These are phyloP conservation scores for Pterulicium gracile DNA, from an alignment of 1,284 basidiomycete genomes.

Conservation along the genomic window DNA sequence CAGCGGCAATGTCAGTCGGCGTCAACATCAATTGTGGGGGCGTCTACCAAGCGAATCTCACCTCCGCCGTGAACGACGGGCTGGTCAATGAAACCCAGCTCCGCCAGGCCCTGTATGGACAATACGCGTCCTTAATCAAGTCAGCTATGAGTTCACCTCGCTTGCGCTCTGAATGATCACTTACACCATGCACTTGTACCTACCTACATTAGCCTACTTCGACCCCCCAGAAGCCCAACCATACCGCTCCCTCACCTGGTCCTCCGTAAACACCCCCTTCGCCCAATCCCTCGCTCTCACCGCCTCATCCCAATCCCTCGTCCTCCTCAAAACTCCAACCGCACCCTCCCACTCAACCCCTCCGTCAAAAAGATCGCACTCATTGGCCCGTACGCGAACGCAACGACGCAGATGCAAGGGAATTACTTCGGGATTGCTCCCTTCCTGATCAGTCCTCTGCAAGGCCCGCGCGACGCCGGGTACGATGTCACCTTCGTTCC, in stretches of 20 bases:
- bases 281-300: conserved; percentile 39
- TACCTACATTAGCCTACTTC: conserved; percentile 44
- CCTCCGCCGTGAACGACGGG: conserved; percentile 33
- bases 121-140: conserved; percentile 43
- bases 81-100: conserved; percentile 34
- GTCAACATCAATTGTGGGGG: conserved; percentile 45
- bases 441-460: conserved; percentile 42
- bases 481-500: conserved; percentile 30
- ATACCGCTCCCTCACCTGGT: conserved; percentile 36
- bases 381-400: conserved; percentile 45
- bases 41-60: conserved; percentile 32
- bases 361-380: conserved; percentile 35
- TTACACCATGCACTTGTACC: no score
- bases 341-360: conserved; percentile 32
- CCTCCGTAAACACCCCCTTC: conserved; percentile 32
- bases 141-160: no score
- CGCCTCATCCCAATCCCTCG: conserved; percentile 40
- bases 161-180: no score
- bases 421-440: conserved; percentile 44
- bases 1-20: conserved; percentile 39
- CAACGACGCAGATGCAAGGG: conserved; percentile 43
- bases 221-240: conserved; percentile 37
- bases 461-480: conserved; percentile 33
- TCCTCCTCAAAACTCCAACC: conserved; percentile 47
- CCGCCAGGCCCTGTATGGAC: conserved; percentile 29